These are phyloP conservation scores for Eustoma russellianum DNA, from an alignment of 257 asterid species.

Conservation along the genomic window DNA sequence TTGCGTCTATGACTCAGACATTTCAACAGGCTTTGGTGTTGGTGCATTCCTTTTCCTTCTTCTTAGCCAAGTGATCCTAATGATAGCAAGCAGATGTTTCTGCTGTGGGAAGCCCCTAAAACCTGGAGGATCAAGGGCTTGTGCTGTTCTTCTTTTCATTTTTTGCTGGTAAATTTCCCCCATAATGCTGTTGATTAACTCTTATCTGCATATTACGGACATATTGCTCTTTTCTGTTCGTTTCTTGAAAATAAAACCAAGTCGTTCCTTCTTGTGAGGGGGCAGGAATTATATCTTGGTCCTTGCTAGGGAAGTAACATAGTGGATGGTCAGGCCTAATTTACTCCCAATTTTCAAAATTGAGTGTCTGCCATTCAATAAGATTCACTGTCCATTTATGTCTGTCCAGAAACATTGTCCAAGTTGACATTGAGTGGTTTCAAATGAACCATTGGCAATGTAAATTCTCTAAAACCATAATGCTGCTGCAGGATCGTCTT, in stretches of 20 bases:
- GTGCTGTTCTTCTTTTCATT: constrained; percentile 69
- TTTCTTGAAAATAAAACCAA: no score
- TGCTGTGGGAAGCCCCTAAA: constrained; percentile 78
- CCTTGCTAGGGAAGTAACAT: no score
- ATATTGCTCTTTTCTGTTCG: not conserved
- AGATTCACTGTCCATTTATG: no score
- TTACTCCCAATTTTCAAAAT: no score
- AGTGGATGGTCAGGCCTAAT: no score
- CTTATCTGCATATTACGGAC: not conserved
- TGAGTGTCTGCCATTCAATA: no score
- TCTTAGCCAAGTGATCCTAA: constrained; percentile 56
- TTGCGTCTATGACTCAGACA: constrained; percentile 75
- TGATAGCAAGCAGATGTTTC: constrained; percentile 78
- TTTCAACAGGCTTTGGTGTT: constrained; percentile 74
- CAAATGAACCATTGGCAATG: no score
- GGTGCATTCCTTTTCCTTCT: constrained; percentile 83
- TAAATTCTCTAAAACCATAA: not conserved
- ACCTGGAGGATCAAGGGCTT: constrained; percentile 93
- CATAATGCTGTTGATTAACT: no score
- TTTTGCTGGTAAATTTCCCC: constrained; percentile 57
- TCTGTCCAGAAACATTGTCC: not conserved
- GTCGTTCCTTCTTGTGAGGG: not conserved
- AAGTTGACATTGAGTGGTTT: no score
- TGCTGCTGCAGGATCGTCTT: constrained; percentile 55
- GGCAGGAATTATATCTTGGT: no score